These are phyloP conservation scores for Podila horticola DNA, from an alignment of 192 early-diverging fungal genomes.

Conservation along the genomic window DNA sequence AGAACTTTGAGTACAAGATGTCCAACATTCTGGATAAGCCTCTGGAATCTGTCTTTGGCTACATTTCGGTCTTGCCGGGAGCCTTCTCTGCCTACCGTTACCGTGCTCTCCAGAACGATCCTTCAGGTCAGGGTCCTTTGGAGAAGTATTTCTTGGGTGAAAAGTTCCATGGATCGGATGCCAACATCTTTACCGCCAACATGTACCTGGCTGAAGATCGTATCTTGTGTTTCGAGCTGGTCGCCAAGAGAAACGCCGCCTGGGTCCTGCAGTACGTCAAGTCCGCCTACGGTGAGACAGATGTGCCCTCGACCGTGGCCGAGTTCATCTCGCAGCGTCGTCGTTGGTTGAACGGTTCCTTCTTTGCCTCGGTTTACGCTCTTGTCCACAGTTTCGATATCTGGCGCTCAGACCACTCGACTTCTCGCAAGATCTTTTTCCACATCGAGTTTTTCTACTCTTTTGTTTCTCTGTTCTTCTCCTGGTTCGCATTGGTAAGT, in stretches of 20 bases:
- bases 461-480: slow-evolving; percentile 82
- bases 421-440: slow-evolving; percentile 78
- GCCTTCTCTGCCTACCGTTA: slow-evolving; percentile 90
- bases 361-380: slow-evolving; percentile 93
- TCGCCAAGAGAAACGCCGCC: slow-evolving; percentile 72
- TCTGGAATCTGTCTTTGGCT: slow-evolving; percentile 87
- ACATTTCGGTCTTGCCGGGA: slow-evolving; percentile 88
- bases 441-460: slow-evolving; percentile 86
- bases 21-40: slow-evolving; percentile 76
- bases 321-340: slow-evolving; percentile 98
- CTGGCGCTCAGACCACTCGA: slow-evolving; percentile 79
- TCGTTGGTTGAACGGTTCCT: slow-evolving; percentile 96
- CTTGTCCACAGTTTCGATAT: slow-evolving; percentile 81
- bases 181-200: slow-evolving; percentile 79
- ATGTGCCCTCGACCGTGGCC: slow-evolving; percentile 79
- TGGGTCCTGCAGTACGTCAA: slow-evolving; percentile 84
- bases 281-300: slow-evolving; percentile 80
- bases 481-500: slow-evolving; percentile 88
- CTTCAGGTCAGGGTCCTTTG: slow-evolving; percentile 67
- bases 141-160: slow-evolving; percentile 83
- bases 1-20: slow-evolving; percentile 82
- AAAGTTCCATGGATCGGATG: slow-evolving; percentile 62
- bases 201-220: slow-evolving; percentile 90
- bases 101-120: slow-evolving; percentile 74
- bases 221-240: slow-evolving; percentile 87